These are phyloP conservation scores for Scedosporium dehoogii DNA, from an alignment of 2,329 filamentous ascomycete genomes.

Conservation along the genomic window DNA sequence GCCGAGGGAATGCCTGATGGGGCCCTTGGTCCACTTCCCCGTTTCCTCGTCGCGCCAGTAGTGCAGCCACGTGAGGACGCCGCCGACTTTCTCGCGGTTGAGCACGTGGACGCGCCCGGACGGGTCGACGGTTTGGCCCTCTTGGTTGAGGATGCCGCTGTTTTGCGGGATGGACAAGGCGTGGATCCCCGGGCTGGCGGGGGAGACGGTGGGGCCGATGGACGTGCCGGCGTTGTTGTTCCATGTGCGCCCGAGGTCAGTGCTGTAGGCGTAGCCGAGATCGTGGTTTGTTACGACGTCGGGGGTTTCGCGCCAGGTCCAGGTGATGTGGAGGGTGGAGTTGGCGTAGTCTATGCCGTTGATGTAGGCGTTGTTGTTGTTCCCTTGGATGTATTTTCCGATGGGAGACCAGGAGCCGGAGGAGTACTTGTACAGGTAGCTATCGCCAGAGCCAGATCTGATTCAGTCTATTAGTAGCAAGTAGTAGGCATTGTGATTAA, in stretches of 20 bases:
- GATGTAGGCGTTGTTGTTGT: constrained; percentile 14
- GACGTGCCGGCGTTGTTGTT: constrained; percentile 8
- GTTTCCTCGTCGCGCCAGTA: constrained; percentile 8
- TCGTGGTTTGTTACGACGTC: constrained; percentile 14
- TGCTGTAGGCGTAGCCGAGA: constrained; percentile 11
- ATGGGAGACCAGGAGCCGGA: constrained; percentile 10
- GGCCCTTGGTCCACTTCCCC: constrained; percentile 10
- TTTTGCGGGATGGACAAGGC: constrained; percentile 11
- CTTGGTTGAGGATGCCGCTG: constrained; percentile 14
- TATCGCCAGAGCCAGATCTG: constrained; percentile 12
- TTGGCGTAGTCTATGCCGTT: constrained; percentile 11
- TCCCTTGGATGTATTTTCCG: constrained; percentile 11
- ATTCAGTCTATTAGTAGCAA: background rate
- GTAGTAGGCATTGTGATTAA: background rate
- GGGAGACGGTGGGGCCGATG: constrained; percentile 4
- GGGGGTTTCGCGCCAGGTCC: constrained; percentile 13
- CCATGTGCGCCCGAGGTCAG: constrained; percentile 11
- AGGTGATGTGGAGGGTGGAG: constrained; percentile 11
- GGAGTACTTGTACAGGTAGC: constrained; percentile 13
- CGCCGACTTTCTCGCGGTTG: constrained; percentile 11
- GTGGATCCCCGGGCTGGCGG: background rate
- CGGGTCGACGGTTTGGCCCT: constrained; percentile 11
- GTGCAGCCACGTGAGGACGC: constrained; percentile 11
- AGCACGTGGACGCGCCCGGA: constrained; percentile 11
- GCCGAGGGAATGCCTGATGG: constrained; percentile 8